These are phyloP conservation scores for Blastosporella zonata DNA, from an alignment of 1,284 basidiomycete genomes.

Conservation along the genomic window DNA sequence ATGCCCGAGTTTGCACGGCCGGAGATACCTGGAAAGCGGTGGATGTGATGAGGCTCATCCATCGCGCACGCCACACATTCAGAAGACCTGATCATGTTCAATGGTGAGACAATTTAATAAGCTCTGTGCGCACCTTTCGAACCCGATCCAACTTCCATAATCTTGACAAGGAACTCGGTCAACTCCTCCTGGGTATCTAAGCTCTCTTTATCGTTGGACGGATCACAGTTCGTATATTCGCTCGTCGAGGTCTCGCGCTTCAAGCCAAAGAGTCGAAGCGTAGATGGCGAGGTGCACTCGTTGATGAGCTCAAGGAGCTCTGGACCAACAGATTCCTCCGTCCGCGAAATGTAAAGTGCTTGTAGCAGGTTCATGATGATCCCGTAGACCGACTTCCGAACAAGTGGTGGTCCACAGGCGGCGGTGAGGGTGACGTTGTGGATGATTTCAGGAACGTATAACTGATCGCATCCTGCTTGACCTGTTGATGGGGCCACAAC, in stretches of 20 bases:
- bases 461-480: constrained; percentile 62
- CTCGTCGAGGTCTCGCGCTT: constrained; percentile 54
- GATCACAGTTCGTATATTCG: constrained; percentile 59
- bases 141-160: constrained; percentile 65
- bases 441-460: constrained; percentile 80
- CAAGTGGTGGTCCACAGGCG: constrained; percentile 67
- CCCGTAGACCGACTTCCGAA: constrained; percentile 80
- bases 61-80: constrained; percentile 90
- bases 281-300: constrained; percentile 54
- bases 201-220: constrained; percentile 55
- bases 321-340: constrained; percentile 55
- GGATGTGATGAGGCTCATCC: constrained; percentile 91
- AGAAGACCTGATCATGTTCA: constrained; percentile 57
- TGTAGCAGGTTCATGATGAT: constrained; percentile 81
- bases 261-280: constrained; percentile 75
- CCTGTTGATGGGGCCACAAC: constrained; percentile 69
- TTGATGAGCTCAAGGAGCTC: constrained; percentile 62
- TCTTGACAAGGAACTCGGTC: constrained; percentile 59
- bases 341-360: constrained; percentile 58
- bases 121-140: constrained; percentile 53
- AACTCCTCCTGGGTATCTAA: constrained; percentile 71
- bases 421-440: constrained; percentile 77
- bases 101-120: not conserved
- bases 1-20: constrained; percentile 86
- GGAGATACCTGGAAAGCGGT: constrained; percentile 93